Evolutionary conservation across 345 rosid genomes (phyloP).

Genomic region (Carallia pectinifolia): DNA sequence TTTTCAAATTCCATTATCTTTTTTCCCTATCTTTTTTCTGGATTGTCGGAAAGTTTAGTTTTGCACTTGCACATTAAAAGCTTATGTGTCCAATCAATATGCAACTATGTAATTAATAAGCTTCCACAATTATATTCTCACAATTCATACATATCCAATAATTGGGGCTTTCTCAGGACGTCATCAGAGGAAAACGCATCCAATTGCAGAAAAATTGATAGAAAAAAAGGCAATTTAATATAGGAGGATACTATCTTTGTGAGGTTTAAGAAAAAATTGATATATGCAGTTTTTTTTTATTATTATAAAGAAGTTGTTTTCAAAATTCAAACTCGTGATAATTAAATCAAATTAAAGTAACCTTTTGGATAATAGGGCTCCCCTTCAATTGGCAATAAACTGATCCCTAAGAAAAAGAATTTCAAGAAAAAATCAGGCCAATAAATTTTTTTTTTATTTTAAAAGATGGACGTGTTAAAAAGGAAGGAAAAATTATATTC

Average conservation of each 20-base stretch:
- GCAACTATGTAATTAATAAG: background rate
- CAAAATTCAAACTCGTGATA: no score
- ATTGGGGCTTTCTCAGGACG: background rate
- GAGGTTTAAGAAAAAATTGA: no score
- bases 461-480: background rate
- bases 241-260: no score
- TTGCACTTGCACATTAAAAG: background rate
- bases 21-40: background rate
- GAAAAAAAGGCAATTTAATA: no score
- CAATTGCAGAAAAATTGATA: conserved; percentile 3
- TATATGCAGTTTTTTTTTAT: no score
- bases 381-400: no score
- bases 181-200: conserved; percentile 19
- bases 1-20: background rate
- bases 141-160: conserved; percentile 7
- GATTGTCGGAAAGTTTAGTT: background rate
- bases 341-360: no score
- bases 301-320: no score
- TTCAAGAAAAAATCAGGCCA: background rate
- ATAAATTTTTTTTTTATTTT: background rate
- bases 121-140: background rate
- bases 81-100: background rate
- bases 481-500: background rate
- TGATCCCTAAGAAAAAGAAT: background rate
- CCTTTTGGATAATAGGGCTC: no score